Base-by-base conservation (phyloP, 164 flowering plant genomes). In the Nymphaea thermarum region DNA sequence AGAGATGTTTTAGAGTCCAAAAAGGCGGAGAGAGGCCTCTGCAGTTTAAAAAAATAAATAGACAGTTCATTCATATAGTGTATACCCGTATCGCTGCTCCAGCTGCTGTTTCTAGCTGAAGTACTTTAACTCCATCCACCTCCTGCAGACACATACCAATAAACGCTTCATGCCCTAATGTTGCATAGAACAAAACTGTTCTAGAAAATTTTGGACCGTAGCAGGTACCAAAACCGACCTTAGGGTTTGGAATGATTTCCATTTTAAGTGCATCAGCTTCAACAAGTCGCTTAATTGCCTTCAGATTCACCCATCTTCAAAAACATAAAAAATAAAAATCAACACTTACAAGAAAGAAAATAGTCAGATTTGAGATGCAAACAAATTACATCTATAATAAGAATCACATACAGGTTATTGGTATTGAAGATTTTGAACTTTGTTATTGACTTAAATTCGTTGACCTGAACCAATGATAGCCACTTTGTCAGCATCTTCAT, bases 211-310 rank as follows among this genome's bases (percentile, higher is more conserved):
- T 62, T 62, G 25, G 12, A 62, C 64, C n/a, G 64, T 4, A 62
- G n/a, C 17, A 62, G 64, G n/a, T 62, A 62, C 11, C 68, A 4
- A 62, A 41, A 62, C 25, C 6, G 72, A 84, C 99, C 92, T 94
- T 91, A 43, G 97, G 99, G 81, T 91, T 91, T 41, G 99, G 98
- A 79, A 91, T 91, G 63, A 91, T 95, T 73, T 95, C 99, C 98
- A 92, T 87, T 75, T 92, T 92, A 16, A 95, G 85, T 61, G 96
- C 96, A 78, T 89, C 89, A 64, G 86, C 85, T 82, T 95, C 82
- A 43, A 92, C 98, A 60, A 95, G 96, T 80, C 96, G 88, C 75
- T 92, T 87, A 68, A 95, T 84, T 41, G 99, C 99, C 60, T 81
- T 82, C 86, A 95, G 76, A 78, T 90, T 90, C 73, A 90, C 96